phyloP scores from a whole-genome alignment of 2,329 filamentous ascomycete species.

The Elsinoe arachidis region DNA sequence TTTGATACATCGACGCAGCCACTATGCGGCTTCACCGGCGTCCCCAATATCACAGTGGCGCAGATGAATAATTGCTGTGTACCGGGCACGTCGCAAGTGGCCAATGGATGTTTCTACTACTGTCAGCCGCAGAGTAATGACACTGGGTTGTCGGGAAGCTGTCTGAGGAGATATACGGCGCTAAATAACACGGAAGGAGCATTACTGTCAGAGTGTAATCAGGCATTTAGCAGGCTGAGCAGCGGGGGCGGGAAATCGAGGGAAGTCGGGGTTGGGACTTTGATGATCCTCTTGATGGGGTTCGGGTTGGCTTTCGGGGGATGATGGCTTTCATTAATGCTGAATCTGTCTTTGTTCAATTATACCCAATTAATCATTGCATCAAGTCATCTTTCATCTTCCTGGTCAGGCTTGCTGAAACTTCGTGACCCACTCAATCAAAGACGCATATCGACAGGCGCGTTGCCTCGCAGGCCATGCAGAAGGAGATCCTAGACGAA shows the following conservation, averaged over 20 bases:
- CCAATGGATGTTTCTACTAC: neutral
- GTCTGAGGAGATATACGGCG: neutral
- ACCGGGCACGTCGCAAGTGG: neutral
- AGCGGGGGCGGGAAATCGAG: neutral
- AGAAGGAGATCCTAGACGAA: neutral
- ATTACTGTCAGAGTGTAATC: neutral
- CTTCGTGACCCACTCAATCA: too few species aligned
- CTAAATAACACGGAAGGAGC: neutral
- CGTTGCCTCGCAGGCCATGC: too few species aligned
- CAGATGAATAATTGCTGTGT: neutral
- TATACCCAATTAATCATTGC: too few species aligned
- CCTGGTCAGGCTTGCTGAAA: too few species aligned
- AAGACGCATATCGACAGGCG: too few species aligned
- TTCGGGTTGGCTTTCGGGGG: too few species aligned
- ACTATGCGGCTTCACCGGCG: neutral
- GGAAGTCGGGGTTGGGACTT: neutral
- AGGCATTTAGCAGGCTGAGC: neutral
- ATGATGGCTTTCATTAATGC: too few species aligned
- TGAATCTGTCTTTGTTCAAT: too few species aligned
- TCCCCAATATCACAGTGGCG: neutral
- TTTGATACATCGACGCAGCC: neutral
- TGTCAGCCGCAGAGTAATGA: neutral
- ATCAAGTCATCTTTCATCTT: too few species aligned
- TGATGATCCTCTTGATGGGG: neutral
- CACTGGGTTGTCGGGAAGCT: neutral